Evolutionary conservation across 192 early-diverging fungal species (phyloP).

Genomic region (Coemansia sp.): DNA sequence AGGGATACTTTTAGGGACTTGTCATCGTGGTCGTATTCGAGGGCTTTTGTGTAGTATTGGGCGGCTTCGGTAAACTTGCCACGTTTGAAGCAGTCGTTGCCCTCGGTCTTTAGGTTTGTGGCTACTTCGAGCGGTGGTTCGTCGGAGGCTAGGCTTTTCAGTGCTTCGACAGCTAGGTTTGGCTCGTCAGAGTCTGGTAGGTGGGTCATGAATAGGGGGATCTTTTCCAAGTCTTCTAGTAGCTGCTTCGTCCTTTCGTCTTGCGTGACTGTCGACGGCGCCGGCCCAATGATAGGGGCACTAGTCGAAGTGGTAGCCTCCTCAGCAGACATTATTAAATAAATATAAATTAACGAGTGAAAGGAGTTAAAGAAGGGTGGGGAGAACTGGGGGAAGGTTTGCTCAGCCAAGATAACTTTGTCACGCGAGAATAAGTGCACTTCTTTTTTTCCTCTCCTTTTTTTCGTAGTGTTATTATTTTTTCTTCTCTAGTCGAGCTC

Average conservation of each 20-base stretch:
- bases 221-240: constrained; percentile 64
- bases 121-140: constrained; percentile 94
- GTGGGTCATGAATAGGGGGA: constrained; percentile 95
- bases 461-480: background rate
- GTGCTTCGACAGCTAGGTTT: constrained; percentile 77
- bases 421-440: background rate
- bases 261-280: constrained; percentile 17
- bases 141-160: constrained; percentile 87
- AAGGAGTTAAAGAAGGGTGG: background rate
- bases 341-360: background rate
- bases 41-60: constrained; percentile 84
- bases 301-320: background rate
- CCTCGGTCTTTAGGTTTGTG: constrained; percentile 93
- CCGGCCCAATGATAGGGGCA: constrained; percentile 23
- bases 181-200: constrained; percentile 67
- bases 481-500: background rate
- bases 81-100: constrained; percentile 88
- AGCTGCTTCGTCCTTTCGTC: constrained; percentile 53
- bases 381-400: no score
- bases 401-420: background rate
- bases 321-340: background rate
- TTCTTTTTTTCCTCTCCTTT: background rate
- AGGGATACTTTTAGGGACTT: constrained; percentile 77
- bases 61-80: constrained; percentile 82
- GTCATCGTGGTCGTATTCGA: constrained; percentile 77